Percentiles rank a stretch among this genome's conserved stretches.
Conservation (phyloP, 805 yeast species). For the Candida cerambycidarum region DNA sequence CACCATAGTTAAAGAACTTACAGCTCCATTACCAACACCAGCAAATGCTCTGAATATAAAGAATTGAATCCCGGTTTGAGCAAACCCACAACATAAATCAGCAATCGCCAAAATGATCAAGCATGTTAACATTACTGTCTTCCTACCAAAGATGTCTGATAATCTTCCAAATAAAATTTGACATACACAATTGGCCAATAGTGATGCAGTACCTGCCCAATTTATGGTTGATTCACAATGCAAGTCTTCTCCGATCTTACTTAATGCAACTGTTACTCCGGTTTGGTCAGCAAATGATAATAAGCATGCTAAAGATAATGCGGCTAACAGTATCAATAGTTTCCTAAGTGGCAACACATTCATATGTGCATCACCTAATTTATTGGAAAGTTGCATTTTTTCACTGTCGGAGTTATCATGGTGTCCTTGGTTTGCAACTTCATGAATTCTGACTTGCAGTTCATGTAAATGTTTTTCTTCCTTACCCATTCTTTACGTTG, state of each 20-base stretch:
- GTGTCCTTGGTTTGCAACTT: not conserved
- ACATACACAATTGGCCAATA: constrained; percentile 51
- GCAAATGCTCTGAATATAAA: constrained; percentile 54
- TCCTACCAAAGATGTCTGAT: constrained; percentile 57
- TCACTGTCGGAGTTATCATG: not conserved
- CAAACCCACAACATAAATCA: constrained; percentile 53
- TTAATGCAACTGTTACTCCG: constrained; percentile 47
- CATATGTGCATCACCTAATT: constrained; percentile 42
- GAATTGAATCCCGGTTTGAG: constrained; percentile 48
- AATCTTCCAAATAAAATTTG: constrained; percentile 55
- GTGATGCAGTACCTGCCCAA: constrained; percentile 59
- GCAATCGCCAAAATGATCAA: constrained; percentile 40
- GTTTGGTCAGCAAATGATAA: constrained; percentile 51
- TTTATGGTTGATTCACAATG: constrained; percentile 48
- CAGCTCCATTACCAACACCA: constrained; percentile 59
- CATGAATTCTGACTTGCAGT: constrained; percentile 8
- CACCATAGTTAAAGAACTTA: constrained; percentile 50
- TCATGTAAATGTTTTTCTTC: not conserved
- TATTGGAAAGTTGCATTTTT: constrained; percentile 10
- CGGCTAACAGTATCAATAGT: constrained; percentile 36
- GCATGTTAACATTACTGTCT: constrained; percentile 40
- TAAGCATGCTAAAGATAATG: constrained; percentile 39
- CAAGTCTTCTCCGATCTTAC: constrained; percentile 48
- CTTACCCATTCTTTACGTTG: constrained; percentile 3
- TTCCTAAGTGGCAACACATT: constrained; percentile 39